Percentiles rank a stretch among this genome's conserved stretches.
Conservation (phyloP, 2,329 filamentous ascomycete species). For the Diplodia sapinea region DNA sequence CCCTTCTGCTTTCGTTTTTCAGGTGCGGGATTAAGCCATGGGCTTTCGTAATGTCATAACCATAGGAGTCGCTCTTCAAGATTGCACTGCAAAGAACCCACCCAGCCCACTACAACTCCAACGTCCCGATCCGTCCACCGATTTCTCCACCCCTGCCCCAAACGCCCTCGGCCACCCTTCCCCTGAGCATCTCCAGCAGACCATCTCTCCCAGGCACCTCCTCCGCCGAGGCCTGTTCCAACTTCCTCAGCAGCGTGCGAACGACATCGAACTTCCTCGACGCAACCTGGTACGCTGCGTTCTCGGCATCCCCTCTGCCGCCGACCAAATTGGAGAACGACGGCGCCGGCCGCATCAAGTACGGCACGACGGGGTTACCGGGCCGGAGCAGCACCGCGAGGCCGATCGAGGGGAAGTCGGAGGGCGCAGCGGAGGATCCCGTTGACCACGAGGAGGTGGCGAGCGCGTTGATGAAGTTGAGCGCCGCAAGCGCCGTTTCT, state of each 20-base stretch:
- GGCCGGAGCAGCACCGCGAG: constrained; percentile 60
- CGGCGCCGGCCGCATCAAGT: constrained; percentile 62
- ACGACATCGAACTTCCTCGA: constrained; percentile 64
- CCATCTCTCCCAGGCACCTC: constrained; percentile 39
- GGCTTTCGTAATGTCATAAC: not conserved
- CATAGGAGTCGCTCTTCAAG: not conserved
- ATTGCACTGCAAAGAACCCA: not conserved
- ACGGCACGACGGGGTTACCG: constrained; percentile 59
- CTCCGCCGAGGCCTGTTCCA: constrained; percentile 45
- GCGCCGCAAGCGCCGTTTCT: constrained; percentile 61
- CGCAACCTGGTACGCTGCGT: constrained; percentile 63
- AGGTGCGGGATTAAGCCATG: too few species aligned
- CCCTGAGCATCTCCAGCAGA: constrained; percentile 50
- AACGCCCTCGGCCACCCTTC: constrained; percentile 51
- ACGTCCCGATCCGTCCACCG: constrained; percentile 54
- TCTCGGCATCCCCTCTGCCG: constrained; percentile 62
- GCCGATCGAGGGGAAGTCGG: constrained; percentile 49
- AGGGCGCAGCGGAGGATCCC: constrained; percentile 48
- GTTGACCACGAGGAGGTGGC: constrained; percentile 62
- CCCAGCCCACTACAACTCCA: constrained; percentile 45
- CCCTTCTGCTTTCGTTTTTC: not conserved
- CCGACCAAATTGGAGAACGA: constrained; percentile 65
- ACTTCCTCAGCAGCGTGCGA: constrained; percentile 53
- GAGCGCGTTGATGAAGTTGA: constrained; percentile 59
- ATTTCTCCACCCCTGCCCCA: constrained; percentile 50